Evolutionary conservation across 225 moss, liverwort and hornwort species (phyloP), one percentile per base, ranked within the genome.

Genomic region (Straminergon stramineum): DNA sequence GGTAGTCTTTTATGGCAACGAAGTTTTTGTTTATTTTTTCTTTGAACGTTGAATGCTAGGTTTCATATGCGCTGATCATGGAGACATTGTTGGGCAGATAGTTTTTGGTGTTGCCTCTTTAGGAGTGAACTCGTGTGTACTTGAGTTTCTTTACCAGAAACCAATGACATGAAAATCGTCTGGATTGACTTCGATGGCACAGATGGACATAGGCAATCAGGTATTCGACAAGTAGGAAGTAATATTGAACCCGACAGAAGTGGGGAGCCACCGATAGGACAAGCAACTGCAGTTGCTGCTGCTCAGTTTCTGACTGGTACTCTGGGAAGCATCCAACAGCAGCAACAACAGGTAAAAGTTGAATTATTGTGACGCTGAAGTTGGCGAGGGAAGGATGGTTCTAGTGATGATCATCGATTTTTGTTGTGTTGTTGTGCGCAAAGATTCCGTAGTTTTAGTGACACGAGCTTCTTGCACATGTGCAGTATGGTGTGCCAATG

Each of bases 251-350:
- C 90, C 32, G 92, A 93, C 81, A 92, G 92, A 89, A 91, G 89
- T 89, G 91, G 95, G 67, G 96, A 99, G 85, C 95, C 92, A 85
- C 96, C 97, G 34, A 94, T 99, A 68, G 99, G 99, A 75, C 97
- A 97, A 88, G 92, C 94, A 90, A 96, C 96, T 90, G 99, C 99
- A 84, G 93, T 92, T 82, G 95, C 96, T 79, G 99, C 99, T 58
- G 96, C 97, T 85, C 88, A 94, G 86, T 93, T 96, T 84, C 96
- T 99, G 90, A 92, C 96, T 55, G 94, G 97, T 53, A 95, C 95
- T 88, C 79, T 99, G 52, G 99, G 97, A 95, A 93, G 91, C 84
- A 93, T 91, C 55, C 99, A 96, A 90, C 96, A 95, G 81, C 94
- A 89, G 81, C 93, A 89, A 82, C 93, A 90, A 79, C 93, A 92